These are phyloP conservation scores for Monilinia fructigena DNA, from an alignment of 2,329 filamentous ascomycete species.

Conservation along the genomic window DNA sequence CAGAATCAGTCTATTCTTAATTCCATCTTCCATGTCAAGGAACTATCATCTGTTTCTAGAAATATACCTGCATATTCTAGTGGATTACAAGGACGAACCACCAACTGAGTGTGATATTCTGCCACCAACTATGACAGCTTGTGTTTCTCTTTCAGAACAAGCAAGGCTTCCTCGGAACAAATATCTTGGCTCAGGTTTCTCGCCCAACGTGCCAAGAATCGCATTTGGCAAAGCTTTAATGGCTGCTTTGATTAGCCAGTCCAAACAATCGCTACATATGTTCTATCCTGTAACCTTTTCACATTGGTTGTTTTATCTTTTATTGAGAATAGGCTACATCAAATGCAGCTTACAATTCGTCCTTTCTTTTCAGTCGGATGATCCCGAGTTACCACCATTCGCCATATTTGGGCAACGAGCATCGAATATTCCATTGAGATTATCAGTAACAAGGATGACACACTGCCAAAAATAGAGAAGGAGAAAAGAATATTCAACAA, in stretches of 20 bases:
- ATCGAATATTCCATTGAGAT: too few species aligned
- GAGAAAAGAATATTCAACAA: background rate
- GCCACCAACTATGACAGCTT: background rate
- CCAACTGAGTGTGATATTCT: too few species aligned
- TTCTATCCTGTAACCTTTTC: background rate
- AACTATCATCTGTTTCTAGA: background rate
- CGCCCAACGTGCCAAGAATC: background rate
- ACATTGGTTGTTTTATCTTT: background rate
- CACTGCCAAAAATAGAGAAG: background rate
- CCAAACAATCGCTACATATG: background rate
- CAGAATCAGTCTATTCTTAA: background rate
- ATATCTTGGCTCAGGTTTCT: background rate
- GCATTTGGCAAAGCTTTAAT: background rate
- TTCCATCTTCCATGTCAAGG: background rate
- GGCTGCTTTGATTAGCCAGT: background rate
- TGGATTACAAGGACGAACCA: background rate
- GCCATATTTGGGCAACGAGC: too few species aligned
- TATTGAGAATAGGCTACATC: too few species aligned
- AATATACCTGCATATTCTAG: background rate
- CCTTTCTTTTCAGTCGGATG: too few species aligned
- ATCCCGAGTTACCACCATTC: too few species aligned
- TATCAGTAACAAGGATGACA: background rate
- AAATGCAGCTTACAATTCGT: too few species aligned
- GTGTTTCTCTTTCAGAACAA: background rate
- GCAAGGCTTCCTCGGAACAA: background rate